phyloP scores from a whole-genome alignment of 1,284 basidiomycete genomes.

The Irpex sp. region DNA sequence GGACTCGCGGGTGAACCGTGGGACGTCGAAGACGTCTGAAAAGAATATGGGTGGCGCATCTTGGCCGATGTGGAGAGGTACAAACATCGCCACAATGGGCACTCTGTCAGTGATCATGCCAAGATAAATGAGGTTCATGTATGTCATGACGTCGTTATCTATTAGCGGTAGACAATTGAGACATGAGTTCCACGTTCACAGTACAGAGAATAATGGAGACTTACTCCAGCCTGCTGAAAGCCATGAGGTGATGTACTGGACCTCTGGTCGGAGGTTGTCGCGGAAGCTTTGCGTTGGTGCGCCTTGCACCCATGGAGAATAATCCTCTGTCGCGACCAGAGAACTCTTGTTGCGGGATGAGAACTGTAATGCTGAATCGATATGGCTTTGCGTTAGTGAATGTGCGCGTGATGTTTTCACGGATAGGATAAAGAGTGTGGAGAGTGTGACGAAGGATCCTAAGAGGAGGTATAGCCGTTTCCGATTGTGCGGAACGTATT shows the following conservation, averaged over 20 bases:
- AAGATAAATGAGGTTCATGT: slow-evolving; percentile 69
- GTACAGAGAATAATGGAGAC: slow-evolving; percentile 17
- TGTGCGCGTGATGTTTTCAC: slow-evolving; percentile 12
- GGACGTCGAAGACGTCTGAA: slow-evolving; percentile 41
- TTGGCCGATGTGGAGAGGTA: slow-evolving; percentile 60
- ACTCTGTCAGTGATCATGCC: slow-evolving; percentile 60
- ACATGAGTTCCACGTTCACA: background rate
- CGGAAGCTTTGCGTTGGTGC: slow-evolving; percentile 53
- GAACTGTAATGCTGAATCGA: background rate
- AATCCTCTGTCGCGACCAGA: background rate
- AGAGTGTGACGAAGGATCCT: slow-evolving; percentile 27
- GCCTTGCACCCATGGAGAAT: slow-evolving; percentile 35
- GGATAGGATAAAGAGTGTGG: slow-evolving; percentile 30
- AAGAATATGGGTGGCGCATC: slow-evolving; percentile 34
- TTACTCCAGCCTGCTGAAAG: slow-evolving; percentile 69
- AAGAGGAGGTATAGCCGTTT: slow-evolving; percentile 22
- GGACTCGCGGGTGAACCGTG: slow-evolving; percentile 32
- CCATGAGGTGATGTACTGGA: slow-evolving; percentile 67
- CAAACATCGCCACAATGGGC: slow-evolving; percentile 61
- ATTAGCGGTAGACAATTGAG: slow-evolving; percentile 4
- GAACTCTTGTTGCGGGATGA: background rate
- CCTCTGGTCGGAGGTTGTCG: slow-evolving; percentile 55
- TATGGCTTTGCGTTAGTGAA: background rate
- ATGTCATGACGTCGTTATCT: slow-evolving; percentile 73
- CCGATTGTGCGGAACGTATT: slow-evolving; percentile 13